Base-by-base conservation (phyloP, 164 flowering plant genomes). In the Magnolia kwangsiensis region DNA sequence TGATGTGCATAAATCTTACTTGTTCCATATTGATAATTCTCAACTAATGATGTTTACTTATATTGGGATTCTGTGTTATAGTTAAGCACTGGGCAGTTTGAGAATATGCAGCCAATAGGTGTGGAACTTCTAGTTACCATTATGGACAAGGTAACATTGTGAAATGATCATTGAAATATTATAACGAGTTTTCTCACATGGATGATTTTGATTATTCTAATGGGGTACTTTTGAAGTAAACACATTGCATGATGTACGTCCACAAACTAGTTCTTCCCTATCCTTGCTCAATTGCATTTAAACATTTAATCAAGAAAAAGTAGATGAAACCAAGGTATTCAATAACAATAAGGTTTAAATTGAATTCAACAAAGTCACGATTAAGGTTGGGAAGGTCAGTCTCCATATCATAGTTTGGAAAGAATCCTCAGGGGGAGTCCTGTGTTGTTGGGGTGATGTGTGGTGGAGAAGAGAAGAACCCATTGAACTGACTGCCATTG, bases 21-120 rank as follows among this genome's bases (percentile, higher is more conserved):
- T 70, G 7, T 0, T 65, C 69, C 29, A 14, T 71, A 27, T n/a
- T 29, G 21, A 18, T 23, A 55, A 37, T 69, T 77, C 71, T 31
- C 24, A 50, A 45, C 16, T 68, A 4, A 55, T 71, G 23, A 50
- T 73, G 24, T 67, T 71, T 74, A 9, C 61, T 55, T 10, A 8
- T 9, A 11, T 59, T 74, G 74, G 13, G 51, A 18, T 70, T 58
- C 55, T 31, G 55, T 78, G 49, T 73, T 8, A 58, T 77, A 96
- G 99, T 89, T 94, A 81, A 94, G 99, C 86, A 96, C 98, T 61
- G 88, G 91, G 67, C 97, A 92, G 83, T 94, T 94, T 81, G 99
- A 92, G 79, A 91, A 80, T 80, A 90, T 96, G 97, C 93, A 87
- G 81, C 94, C 97, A 49, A 85, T 90, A 80, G 99, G 99, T 74